Base-by-base conservation (phyloP, 192 early-diverging fungal species). In the Rhizoclosmatium sp. region DNA sequence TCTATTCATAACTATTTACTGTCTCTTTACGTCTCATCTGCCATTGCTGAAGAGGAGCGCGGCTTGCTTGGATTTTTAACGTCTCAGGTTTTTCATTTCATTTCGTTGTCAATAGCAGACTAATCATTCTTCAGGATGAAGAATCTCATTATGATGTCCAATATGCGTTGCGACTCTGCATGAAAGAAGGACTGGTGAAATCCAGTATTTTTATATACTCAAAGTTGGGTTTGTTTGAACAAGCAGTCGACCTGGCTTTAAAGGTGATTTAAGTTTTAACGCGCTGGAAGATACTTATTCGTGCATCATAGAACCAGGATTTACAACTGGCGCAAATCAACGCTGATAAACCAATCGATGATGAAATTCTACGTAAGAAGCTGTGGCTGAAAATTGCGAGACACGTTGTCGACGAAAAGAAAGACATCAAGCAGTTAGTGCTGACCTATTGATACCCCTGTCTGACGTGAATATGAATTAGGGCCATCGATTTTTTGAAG, bases 361-460 rank as follows among this genome's bases (percentile, higher is more conserved):
- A 96, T 69, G 89, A 91, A 2, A 88, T 89, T 69, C 85, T 96
- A 41, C 87, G 93, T 44, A 95, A 94, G 78, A 91, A 93, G 74
- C 85, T 99, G 4, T 99, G 98, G 97, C 85, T 99, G 51, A 92
- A 88, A 78, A 98, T 99, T 81, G 98, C 95, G 3, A 92, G 93
- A 47, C 92, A 98, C 82, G 93, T 96, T 2, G 91, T 99, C 12
- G 89, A 94, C 58, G 91, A 94, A 48, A 91, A 92, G 69, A 91
- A 92, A 68, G 93, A 96, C 64, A 94, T 98, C 23, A 93, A 95
- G 72, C 90, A 87, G 89, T 94, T 70, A 44, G 40, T 71, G 3
- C 44, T 66, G 3, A 46, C 49, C 45, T 41, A 16, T 9, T 46
- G 2, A 9, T 0, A 81, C 16, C 49, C 19, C 41, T 61, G 42